Base-by-base conservation (phyloP, 768 basidiomycete species). In the Tylopilus sp. region DNA sequence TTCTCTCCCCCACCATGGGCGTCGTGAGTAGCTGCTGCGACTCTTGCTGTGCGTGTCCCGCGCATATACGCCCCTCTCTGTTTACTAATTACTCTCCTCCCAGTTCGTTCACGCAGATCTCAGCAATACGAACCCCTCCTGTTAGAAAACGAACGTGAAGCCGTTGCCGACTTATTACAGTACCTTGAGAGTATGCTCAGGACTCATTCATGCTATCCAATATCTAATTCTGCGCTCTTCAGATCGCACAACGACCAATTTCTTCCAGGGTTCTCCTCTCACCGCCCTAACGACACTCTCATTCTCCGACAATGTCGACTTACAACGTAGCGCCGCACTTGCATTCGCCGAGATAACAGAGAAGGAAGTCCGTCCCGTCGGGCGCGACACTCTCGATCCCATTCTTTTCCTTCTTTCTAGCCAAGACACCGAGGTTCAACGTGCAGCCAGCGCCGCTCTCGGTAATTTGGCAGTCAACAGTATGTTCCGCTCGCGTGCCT, bases 331-430 rank as follows among this genome's bases (percentile, higher is more conserved):
- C 57, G 97, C 97, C 2, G 97, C 97, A 4, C 81, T 99, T 40
- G 97, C 97, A 0, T 99, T 98, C 65, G 97, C 97, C 33, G 97
- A 99, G 71, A 99, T 99, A 53, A 99, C 97, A 21, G 97, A 99
- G 76, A 98, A 98, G 74, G 97, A 99, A 73, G 95, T 98, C 47
- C 83, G 95, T 40, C 92, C 91, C 41, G 97, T 99, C 20, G 93
- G 90, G 13, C 80, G 97, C 56, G 97, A 98, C 68, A 99, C 97
- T 18, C 81, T 99, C 61, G 97, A 99, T 71, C 97, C 97, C 46
- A 95, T 99, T 55, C 83, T 98, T 50, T 99, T 97, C 72, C 83
- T 99, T 56, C 80, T 99, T 58, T 90, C 92, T 62, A 94, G 91
- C 65, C 97, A 98, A 71, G 97, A 99, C 71, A 93, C 92, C 47